These are phyloP conservation scores for Beauveria pseudobassiana DNA, from an alignment of 2,329 filamentous ascomycete species.

Conservation along the genomic window DNA sequence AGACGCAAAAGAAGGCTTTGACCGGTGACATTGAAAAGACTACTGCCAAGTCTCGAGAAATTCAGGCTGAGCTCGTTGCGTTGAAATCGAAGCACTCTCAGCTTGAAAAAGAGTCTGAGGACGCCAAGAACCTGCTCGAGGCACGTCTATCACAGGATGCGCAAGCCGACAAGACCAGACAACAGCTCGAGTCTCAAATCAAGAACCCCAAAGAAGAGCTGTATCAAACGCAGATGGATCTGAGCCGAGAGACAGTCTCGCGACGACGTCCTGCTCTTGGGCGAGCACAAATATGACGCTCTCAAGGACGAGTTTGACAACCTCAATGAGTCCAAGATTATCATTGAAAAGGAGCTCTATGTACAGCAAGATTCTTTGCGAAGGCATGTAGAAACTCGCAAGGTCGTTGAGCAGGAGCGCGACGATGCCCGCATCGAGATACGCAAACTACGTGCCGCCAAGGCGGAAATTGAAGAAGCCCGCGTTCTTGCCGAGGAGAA, in stretches of 20 bases:
- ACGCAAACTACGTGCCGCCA: slow-evolving; percentile 72
- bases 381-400: slow-evolving; percentile 73
- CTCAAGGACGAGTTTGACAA: slow-evolving; percentile 79
- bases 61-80: slow-evolving; percentile 81
- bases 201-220: slow-evolving; percentile 80
- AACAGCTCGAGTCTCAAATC: slow-evolving; percentile 79
- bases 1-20: slow-evolving; percentile 68
- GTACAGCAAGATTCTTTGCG: slow-evolving; percentile 87
- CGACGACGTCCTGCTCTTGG: slow-evolving; percentile 84
- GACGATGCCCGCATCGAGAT: slow-evolving; percentile 86
- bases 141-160: slow-evolving; percentile 85
- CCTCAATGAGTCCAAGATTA: slow-evolving; percentile 91
- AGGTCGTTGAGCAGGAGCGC: slow-evolving; percentile 74
- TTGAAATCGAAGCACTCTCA: slow-evolving; percentile 79
- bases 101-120: slow-evolving; percentile 79
- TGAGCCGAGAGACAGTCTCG: slow-evolving; percentile 88
- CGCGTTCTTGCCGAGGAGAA: slow-evolving; percentile 74
- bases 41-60: slow-evolving; percentile 66
- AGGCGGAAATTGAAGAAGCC: slow-evolving; percentile 77
- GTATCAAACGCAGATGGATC: slow-evolving; percentile 76
- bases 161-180: slow-evolving; percentile 72
- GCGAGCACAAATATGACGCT: slow-evolving; percentile 77
- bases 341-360: slow-evolving; percentile 96
- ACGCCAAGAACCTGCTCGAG: slow-evolving; percentile 80
- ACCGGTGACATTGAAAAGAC: slow-evolving; percentile 72